These are phyloP conservation scores for Vanderwaltozyma tropicalis DNA, from an alignment of 805 yeast species.

Conservation along the genomic window DNA sequence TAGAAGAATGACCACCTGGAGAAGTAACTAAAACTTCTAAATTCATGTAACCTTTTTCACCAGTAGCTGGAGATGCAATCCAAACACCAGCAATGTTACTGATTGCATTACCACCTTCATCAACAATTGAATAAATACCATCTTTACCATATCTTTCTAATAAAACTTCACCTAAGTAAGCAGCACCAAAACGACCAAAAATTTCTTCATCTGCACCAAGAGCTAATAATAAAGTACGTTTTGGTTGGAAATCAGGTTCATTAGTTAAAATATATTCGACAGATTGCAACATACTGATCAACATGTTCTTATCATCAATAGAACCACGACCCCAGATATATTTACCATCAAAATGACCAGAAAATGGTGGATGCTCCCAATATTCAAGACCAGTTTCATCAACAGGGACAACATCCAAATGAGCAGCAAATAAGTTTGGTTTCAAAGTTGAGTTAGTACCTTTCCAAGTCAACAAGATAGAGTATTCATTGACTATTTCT, in stretches of 20 bases:
- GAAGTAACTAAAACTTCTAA: constrained; percentile 41
- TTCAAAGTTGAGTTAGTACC: constrained; percentile 45
- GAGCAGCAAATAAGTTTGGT: constrained; percentile 67
- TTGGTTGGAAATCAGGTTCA: constrained; percentile 45
- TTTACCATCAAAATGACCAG: constrained; percentile 55
- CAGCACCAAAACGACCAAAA: constrained; percentile 55
- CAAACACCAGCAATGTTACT: constrained; percentile 34
- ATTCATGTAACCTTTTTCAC: constrained; percentile 54
- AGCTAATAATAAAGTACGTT: constrained; percentile 51
- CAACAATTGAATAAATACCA: constrained; percentile 54
- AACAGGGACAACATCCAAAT: constrained; percentile 79
- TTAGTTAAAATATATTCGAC: constrained; percentile 42
- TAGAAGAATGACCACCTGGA: constrained; percentile 72
- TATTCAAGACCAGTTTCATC: constrained; percentile 43
- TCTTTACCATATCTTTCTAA: constrained; percentile 48
- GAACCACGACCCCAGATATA: constrained; percentile 70
- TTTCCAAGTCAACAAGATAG: constrained; percentile 53
- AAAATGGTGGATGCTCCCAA: constrained; percentile 64
- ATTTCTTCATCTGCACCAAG: constrained; percentile 79
- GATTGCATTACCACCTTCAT: constrained; percentile 45
- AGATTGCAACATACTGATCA: constrained; percentile 58
- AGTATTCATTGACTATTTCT: constrained; percentile 51
- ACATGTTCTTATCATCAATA: constrained; percentile 60
- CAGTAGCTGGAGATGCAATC: constrained; percentile 45
- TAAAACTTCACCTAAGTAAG: constrained; percentile 34